Conservation (phyloP, 768 basidiomycete genomes). For the Phlebiopsis flavidoalba region DNA sequence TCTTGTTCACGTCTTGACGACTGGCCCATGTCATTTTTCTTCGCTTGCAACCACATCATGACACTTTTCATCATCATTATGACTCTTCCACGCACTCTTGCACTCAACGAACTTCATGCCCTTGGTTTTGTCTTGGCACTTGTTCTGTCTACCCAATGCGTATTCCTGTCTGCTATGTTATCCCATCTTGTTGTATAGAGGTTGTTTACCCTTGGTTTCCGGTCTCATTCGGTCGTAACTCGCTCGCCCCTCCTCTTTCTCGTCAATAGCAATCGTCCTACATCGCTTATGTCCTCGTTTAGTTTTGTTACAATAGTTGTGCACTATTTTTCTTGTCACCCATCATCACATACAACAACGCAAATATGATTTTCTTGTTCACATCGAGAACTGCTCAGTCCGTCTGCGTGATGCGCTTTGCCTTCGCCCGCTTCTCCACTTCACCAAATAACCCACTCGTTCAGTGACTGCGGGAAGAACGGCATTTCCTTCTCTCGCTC, state of each 20-base stretch:
- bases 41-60: background rate
- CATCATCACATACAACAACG: background rate
- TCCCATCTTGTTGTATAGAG: constrained; percentile 4
- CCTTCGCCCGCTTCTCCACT: constrained; percentile 5
- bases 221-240: background rate
- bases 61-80: constrained; percentile 1
- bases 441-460: constrained; percentile 2
- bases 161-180: constrained; percentile 2
- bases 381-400: background rate
- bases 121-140: background rate
- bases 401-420: background rate
- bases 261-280: constrained; percentile 3
- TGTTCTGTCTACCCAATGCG: background rate
- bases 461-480: constrained; percentile 3
- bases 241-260: background rate
- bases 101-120: background rate
- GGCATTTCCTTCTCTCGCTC: constrained; percentile 7
- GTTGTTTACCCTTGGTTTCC: background rate
- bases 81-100: constrained; percentile 3
- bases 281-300: constrained; percentile 5
- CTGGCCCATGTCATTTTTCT: background rate
- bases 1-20: background rate
- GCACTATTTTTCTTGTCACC: background rate
- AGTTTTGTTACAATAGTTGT: constrained; percentile 5
- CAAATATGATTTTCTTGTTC: background rate